Percentiles rank a stretch among this genome's conserved stretches.
phyloP scores from a whole-genome alignment of 176 grass and related monocot genomes.

The Triticum dicoccoides region DNA sequence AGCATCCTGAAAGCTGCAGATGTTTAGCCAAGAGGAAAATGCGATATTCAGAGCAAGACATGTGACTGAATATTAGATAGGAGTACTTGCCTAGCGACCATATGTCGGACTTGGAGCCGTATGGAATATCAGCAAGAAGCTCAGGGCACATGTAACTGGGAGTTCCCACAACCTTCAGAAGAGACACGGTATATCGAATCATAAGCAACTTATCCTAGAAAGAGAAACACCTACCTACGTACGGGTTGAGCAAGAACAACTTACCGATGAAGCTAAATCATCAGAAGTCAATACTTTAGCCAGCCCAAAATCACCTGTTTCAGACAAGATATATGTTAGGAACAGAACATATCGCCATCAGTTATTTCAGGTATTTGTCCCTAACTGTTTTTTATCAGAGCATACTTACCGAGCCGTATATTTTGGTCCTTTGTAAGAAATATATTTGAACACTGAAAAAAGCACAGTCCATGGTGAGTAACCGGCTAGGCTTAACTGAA shows the following conservation, averaged over 20 bases:
- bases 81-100: constrained; percentile 83
- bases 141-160: constrained; percentile 99
- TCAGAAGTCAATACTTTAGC: constrained; percentile 89
- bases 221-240: background rate
- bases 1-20: constrained; percentile 58
- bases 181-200: background rate
- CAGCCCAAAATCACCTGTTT: constrained; percentile 19
- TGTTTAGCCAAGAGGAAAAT: constrained; percentile 18
- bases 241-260: constrained; percentile 23
- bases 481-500: background rate
- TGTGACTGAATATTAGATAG: background rate
- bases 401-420: constrained; percentile 77
- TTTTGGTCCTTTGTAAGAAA: constrained; percentile 87
- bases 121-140: constrained; percentile 98
- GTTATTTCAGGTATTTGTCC: background rate
- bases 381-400: background rate
- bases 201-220: too few relatives aligned
- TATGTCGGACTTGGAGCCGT: constrained; percentile 98
- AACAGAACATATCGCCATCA: constrained; percentile 26
- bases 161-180: constrained; percentile 88
- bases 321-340: constrained; percentile 5
- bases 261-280: constrained; percentile 92
- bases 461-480: constrained; percentile 9
- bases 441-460: constrained; percentile 85
- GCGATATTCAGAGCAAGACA: background rate